Conservation (phyloP, 1,139 yeast species). For the Taphrina sp. region DNA sequence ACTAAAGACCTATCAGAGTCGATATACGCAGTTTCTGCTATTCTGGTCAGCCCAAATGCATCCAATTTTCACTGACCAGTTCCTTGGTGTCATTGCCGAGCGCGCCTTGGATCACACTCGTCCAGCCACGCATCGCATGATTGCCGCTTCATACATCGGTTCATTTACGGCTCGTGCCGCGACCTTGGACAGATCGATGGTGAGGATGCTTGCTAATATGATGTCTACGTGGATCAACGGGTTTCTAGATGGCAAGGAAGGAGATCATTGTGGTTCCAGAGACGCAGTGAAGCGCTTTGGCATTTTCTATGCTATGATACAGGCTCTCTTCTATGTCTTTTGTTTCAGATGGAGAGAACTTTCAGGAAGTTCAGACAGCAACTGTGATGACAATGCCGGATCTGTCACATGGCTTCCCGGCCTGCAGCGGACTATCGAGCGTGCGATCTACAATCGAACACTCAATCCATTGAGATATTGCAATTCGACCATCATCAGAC, state of each 20-base stretch:
- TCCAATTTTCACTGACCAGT: conserved; percentile 80
- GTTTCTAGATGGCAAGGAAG: conserved; percentile 77
- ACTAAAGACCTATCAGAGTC: conserved; percentile 88
- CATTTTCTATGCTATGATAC: conserved; percentile 88
- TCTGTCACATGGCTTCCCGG: conserved; percentile 70
- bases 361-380: conserved; percentile 44
- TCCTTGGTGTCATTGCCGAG: conserved; percentile 76
- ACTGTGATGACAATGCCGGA: conserved; percentile 42
- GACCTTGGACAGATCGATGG: conserved; percentile 65
- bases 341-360: conserved; percentile 77
- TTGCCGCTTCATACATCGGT: conserved; percentile 87
- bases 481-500: conserved; percentile 87
- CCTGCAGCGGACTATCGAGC: conserved; percentile 73
- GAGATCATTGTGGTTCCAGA: conserved; percentile 58
- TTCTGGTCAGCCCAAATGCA: conserved; percentile 81
- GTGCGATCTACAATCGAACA: conserved; percentile 70
- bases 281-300: conserved; percentile 58
- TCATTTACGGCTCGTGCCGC: conserved; percentile 89
- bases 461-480: conserved; percentile 93
- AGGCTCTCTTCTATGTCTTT: conserved; percentile 83
- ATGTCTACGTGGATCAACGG: conserved; percentile 79
- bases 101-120: conserved; percentile 70
- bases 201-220: conserved; percentile 74
- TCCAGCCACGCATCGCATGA: conserved; percentile 70
- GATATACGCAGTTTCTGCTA: conserved; percentile 79